Conservation (phyloP, 2,329 filamentous ascomycete species). For the Tolypocladium nubicola region DNA sequence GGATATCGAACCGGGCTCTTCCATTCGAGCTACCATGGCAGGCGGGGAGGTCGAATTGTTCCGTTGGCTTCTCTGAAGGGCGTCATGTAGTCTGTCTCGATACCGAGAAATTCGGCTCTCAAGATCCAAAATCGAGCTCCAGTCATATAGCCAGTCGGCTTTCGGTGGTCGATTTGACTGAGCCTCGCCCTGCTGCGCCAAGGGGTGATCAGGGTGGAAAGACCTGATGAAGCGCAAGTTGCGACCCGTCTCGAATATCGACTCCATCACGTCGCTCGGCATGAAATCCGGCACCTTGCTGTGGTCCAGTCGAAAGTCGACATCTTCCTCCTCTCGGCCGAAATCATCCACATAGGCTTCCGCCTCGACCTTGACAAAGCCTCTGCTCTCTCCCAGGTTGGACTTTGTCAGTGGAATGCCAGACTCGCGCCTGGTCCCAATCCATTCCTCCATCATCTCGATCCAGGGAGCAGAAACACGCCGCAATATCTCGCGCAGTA, state of each 20-base stretch:
- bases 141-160: constrained; percentile 60
- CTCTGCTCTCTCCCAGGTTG: constrained; percentile 31
- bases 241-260: constrained; percentile 70
- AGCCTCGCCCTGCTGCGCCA: constrained; percentile 43
- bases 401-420: constrained; percentile 42
- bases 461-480: constrained; percentile 57
- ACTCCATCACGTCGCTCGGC: constrained; percentile 54
- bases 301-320: constrained; percentile 53
- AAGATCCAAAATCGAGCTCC: constrained; percentile 56
- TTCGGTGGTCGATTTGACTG: constrained; percentile 38
- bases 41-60: background rate
- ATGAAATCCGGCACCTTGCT: constrained; percentile 63
- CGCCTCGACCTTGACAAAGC: constrained; percentile 50
- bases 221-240: constrained; percentile 63
- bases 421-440: constrained; percentile 53
- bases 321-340: constrained; percentile 43
- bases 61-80: constrained; percentile 8
- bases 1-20: constrained; percentile 4
- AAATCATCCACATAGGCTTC: constrained; percentile 47
- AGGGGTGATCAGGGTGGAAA: constrained; percentile 61
- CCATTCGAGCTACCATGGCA: background rate
- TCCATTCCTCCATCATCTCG: constrained; percentile 60
- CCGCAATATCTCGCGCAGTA: constrained; percentile 57
- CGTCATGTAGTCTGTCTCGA: constrained; percentile 14
- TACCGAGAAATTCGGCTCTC: constrained; percentile 44